A percentile compares a stretch with the other conserved stretches of the same genome.
Conservation (phyloP, 768 basidiomycete species). For the Lactarius hatsudake region DNA sequence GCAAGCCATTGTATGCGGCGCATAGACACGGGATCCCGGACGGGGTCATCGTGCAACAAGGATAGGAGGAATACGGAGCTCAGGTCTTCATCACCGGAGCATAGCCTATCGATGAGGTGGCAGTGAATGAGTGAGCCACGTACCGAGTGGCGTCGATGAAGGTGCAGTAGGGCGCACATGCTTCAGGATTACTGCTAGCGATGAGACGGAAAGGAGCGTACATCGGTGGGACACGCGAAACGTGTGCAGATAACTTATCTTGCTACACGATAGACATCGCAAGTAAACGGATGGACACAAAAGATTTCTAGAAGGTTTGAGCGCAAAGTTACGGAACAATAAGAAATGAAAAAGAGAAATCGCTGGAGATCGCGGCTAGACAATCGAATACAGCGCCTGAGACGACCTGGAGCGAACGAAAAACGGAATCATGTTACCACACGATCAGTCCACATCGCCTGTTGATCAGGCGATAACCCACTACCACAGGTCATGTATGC, state of each 20-base stretch:
- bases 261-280: conserved; percentile 14
- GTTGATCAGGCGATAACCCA: not conserved
- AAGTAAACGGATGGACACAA: conserved; percentile 2
- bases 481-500: conserved; percentile 5
- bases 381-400: not conserved
- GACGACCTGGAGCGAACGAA: not conserved
- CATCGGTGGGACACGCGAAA: not conserved
- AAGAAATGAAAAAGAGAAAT: not conserved
- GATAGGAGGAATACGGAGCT: not conserved
- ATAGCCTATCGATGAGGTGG: conserved; percentile 19
- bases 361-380: not conserved
- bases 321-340: not conserved
- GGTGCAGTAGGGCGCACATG: not conserved
- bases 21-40: not conserved
- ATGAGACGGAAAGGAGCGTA: not conserved
- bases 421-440: not conserved
- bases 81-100: not conserved
- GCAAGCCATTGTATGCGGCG: not conserved
- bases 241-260: conserved; percentile 3
- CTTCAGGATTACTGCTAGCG: not conserved
- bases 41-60: not conserved
- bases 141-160: not conserved
- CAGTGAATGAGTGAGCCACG: conserved; percentile 9
- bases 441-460: not conserved
- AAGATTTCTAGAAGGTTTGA: not conserved